These are phyloP conservation scores for Bigelowiella natans DNA, from an alignment of 78 protist species.

Conservation along the genomic window DNA sequence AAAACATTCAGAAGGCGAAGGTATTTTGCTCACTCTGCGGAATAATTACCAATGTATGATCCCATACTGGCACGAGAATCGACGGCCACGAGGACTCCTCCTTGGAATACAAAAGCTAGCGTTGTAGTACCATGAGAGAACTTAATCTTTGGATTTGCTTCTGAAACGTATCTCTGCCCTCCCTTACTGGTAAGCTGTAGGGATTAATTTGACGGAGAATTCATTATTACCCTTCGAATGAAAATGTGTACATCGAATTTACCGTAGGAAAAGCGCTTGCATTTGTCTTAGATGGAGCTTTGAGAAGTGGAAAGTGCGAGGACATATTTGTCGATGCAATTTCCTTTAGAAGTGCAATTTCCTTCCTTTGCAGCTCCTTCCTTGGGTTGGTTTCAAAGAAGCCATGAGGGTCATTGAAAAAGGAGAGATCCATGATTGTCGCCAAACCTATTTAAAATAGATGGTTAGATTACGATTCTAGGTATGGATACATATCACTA, in stretches of 20 bases:
- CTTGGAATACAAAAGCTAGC: conserved; percentile 80
- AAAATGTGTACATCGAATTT: too few relatives aligned
- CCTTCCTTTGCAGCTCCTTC: not conserved
- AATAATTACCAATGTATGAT: conserved; percentile 68
- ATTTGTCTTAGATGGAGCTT: not conserved
- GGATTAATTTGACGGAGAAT: too few relatives aligned
- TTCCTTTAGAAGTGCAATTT: not conserved
- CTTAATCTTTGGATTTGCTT: conserved; percentile 20
- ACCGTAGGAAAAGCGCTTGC: not conserved
- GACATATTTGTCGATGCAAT: not conserved
- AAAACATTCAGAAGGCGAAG: too few relatives aligned
- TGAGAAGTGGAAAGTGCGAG: not conserved
- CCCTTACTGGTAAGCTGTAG: not conserved
- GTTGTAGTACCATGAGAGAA: conserved; percentile 97
- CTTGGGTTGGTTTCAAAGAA: not conserved
- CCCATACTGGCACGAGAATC: conserved; percentile 97
- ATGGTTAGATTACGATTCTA: too few relatives aligned
- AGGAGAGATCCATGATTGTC: not conserved
- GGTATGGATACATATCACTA: too few relatives aligned
- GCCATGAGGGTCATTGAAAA: not conserved
- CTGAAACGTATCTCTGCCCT: not conserved
- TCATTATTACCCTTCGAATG: not conserved
- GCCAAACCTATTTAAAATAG: too few relatives aligned
- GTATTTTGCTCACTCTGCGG: too few relatives aligned
- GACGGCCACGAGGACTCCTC: conserved; percentile 87